A percentile compares a stretch with the other conserved stretches of the same genome.
Evolutionary conservation across 2,329 filamentous ascomycete genomes (phyloP).

Genomic region (Trichoderma sp.): DNA sequence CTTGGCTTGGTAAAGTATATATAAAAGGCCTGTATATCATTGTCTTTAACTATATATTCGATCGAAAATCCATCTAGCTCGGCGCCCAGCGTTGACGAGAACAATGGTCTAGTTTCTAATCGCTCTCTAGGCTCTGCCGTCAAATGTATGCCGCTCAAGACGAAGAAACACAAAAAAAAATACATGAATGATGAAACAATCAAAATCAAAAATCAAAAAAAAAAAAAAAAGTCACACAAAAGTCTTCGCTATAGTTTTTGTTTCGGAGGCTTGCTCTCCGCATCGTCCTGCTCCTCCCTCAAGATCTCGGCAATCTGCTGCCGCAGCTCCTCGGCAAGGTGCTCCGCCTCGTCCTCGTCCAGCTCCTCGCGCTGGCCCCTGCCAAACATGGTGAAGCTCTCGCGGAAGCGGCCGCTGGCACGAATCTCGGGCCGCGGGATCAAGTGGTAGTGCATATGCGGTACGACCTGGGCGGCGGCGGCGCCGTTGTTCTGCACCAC

Average conservation of each 20-base stretch:
- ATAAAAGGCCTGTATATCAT: neutral
- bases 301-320: conserved; percentile 47
- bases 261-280: conserved; percentile 29
- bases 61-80: neutral
- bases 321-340: conserved; percentile 55
- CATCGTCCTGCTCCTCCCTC: conserved; percentile 36
- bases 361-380: conserved; percentile 68
- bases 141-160: neutral
- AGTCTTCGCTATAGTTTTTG: conserved; percentile 49
- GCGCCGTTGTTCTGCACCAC: conserved; percentile 94
- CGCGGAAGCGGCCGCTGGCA: conserved; percentile 50
- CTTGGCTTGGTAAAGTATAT: neutral
- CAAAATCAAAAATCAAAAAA: neutral
- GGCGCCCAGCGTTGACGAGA: neutral
- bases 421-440: conserved; percentile 75
- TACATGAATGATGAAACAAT: no score
- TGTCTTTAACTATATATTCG: neutral
- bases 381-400: conserved; percentile 82
- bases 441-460: conserved; percentile 91
- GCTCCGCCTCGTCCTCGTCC: conserved; percentile 68
- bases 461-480: conserved; percentile 86
- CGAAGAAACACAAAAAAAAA: neutral
- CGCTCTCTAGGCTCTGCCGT: neutral
- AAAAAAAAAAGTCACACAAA: conserved; percentile 72
- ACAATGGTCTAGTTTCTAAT: neutral